Base-by-base conservation (phyloP, 108 stramenopile genomes). In the Nannochloropsis gaditana region DNA sequence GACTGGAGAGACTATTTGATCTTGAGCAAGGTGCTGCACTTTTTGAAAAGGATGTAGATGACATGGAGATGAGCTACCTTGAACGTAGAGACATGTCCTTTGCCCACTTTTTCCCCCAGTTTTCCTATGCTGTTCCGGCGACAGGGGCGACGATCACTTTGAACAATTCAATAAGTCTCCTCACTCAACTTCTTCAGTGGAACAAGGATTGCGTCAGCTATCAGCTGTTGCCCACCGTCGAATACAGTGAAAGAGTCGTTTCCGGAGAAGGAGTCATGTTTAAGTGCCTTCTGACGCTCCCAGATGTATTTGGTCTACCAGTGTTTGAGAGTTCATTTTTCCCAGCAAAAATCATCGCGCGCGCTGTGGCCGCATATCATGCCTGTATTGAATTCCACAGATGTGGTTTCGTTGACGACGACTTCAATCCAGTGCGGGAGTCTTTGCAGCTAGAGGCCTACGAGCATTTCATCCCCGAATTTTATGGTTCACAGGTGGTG, bases 81-180 rank as follows among this genome's bases (percentile, higher is more conserved):
- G 19, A n/a, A 6, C 59, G 5, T 3, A 15, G 2, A n/a, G 59
- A 73, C 6, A 8, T 73, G 6, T 73, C 59, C 59, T 73, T 73
- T 15, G n/a, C 19, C 59, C 59, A 8, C 15, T 15, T 2, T 4
- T 73, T 73, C 3, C 59, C 59, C 6, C 59, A 73, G 8, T 73
- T 73, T n/a, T 73, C 59, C n/a, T 73, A 5, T 73, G n/a, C 5
- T 73, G 15, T n/a, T n/a, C 8, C 59, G 4, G n/a, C 59, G 59
- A 6, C 59, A 6, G 59, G 59, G 0, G 59, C 59, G 59, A 15
- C n/a, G 19, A 73, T 73, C 59, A 73, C 15, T n/a, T n/a, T 73
- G 59, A n/a, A 73, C 59, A 73, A 73, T 6, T 73, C 59, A n/a
- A 73, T 73, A 73, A n/a, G 59, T 73, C n/a, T 73, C 59, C n/a